A percentile compares a stretch with the other conserved stretches of the same genome.
Conservation (phyloP, 306 rosid genomes). For the Prosopis cineraria region DNA sequence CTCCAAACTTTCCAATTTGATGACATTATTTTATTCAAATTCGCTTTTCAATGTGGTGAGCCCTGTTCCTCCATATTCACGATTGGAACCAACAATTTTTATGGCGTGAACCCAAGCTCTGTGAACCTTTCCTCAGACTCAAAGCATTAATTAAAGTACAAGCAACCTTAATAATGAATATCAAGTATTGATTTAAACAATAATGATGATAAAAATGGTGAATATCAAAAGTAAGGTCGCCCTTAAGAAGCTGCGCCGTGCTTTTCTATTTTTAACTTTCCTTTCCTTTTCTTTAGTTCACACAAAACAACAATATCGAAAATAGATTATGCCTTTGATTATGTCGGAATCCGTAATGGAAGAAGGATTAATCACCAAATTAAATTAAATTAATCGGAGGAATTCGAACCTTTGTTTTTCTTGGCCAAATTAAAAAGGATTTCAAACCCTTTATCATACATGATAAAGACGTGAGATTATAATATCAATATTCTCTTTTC, state of each 20-base stretch:
- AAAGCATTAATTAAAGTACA: constrained; percentile 30
- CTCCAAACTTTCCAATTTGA: constrained; percentile 61
- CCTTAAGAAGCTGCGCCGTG: background rate
- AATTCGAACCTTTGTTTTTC: background rate
- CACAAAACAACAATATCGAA: background rate
- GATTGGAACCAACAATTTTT: constrained; percentile 31
- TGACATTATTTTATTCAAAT: constrained; percentile 61
- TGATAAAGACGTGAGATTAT: background rate
- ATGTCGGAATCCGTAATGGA: background rate
- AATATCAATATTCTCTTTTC: no score
- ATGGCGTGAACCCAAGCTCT: constrained; percentile 40
- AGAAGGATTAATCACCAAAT: background rate
- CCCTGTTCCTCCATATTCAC: constrained; percentile 42
- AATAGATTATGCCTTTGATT: background rate
- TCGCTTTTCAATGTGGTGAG: constrained; percentile 49
- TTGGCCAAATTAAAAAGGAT: no score
- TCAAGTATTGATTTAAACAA: background rate
- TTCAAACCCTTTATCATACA: background rate
- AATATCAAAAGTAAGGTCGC: background rate
- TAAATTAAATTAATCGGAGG: background rate
- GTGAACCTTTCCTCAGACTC: constrained; percentile 43
- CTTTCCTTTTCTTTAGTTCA: no score
- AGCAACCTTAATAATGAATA: constrained; percentile 19
- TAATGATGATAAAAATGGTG: background rate
- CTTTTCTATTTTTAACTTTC: no score